Evolutionary conservation across 2,329 filamentous ascomycete species (phyloP).

Genomic region (Neofusicoccum sp.): DNA sequence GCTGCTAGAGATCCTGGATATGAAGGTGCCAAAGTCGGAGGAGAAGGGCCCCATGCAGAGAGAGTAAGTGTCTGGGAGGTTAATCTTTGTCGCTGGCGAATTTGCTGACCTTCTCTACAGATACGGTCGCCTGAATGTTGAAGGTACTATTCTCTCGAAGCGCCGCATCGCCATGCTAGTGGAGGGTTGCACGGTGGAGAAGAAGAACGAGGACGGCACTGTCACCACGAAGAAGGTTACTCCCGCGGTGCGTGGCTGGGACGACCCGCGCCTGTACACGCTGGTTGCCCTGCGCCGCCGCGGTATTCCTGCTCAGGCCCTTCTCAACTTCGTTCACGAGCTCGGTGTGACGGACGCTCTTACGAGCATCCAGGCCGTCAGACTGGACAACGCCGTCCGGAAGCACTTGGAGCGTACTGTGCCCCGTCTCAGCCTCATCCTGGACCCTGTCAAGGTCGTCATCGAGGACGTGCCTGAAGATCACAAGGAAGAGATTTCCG

Average conservation of each 20-base stretch:
- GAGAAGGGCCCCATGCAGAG: slow-evolving; percentile 75
- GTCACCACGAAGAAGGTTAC: slow-evolving; percentile 40
- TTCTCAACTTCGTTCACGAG: slow-evolving; percentile 86
- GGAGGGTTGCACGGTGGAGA: slow-evolving; percentile 53
- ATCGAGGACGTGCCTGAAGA: slow-evolving; percentile 78
- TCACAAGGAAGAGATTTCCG: slow-evolving; percentile 61
- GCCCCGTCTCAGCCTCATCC: slow-evolving; percentile 82
- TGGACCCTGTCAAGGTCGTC: slow-evolving; percentile 79
- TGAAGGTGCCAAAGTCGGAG: slow-evolving; percentile 66
- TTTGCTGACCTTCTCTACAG: slow-evolving; percentile 25
- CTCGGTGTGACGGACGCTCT: slow-evolving; percentile 83
- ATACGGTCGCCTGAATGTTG: slow-evolving; percentile 71
- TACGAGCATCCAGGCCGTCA: slow-evolving; percentile 73
- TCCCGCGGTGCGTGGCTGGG: slow-evolving; percentile 75
- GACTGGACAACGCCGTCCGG: slow-evolving; percentile 83
- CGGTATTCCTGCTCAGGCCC: slow-evolving; percentile 82
- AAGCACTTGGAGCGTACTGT: slow-evolving; percentile 85
- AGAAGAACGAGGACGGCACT: slow-evolving; percentile 44
- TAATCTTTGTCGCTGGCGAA: not conserved
- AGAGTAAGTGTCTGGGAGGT: slow-evolving; percentile 57
- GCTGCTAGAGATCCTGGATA: slow-evolving; percentile 75
- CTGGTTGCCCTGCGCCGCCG: slow-evolving; percentile 79
- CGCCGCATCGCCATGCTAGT: slow-evolving; percentile 79
- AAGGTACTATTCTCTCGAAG: slow-evolving; percentile 84
- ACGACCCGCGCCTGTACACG: slow-evolving; percentile 87